Conservation (phyloP, 2,329 filamentous ascomycete species). For the Alternaria sp. region DNA sequence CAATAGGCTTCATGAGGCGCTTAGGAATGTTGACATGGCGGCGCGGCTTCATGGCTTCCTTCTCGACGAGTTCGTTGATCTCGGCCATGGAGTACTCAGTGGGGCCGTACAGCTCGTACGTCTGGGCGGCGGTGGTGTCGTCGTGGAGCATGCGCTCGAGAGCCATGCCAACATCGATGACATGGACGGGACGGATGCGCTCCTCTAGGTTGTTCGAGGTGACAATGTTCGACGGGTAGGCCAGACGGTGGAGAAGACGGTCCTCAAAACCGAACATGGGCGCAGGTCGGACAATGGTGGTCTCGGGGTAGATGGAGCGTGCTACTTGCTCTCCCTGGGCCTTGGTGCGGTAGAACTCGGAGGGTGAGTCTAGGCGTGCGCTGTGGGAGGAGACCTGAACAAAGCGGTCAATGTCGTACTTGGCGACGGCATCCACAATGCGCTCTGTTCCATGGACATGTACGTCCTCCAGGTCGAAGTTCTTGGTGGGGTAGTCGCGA, state of each 20-base stretch:
- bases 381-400: conserved; percentile 98
- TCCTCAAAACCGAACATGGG: conserved; percentile 97
- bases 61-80: conserved; percentile 85
- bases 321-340: conserved; percentile 83
- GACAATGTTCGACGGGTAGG: conserved; percentile 78
- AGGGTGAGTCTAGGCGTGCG: conserved; percentile 77
- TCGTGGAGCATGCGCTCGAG: conserved; percentile 91
- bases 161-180: conserved; percentile 86
- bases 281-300: conserved; percentile 92
- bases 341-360: conserved; percentile 93
- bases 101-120: conserved; percentile 92
- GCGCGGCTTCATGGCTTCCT: conserved; percentile 88
- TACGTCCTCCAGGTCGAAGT: conserved; percentile 91
- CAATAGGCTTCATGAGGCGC: conserved; percentile 74
- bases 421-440: conserved; percentile 91
- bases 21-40: conserved; percentile 92
- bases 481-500: conserved; percentile 96
- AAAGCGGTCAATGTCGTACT: conserved; percentile 97
- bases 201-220: conserved; percentile 94
- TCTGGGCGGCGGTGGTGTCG: conserved; percentile 87
- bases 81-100: conserved; percentile 89
- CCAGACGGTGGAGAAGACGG: conserved; percentile 84
- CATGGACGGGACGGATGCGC: conserved; percentile 89
- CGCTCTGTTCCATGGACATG: conserved; percentile 91
- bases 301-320: conserved; percentile 91